These are phyloP conservation scores for Rosa multiflora DNA, from an alignment of 306 rosid species.

Conservation along the genomic window DNA sequence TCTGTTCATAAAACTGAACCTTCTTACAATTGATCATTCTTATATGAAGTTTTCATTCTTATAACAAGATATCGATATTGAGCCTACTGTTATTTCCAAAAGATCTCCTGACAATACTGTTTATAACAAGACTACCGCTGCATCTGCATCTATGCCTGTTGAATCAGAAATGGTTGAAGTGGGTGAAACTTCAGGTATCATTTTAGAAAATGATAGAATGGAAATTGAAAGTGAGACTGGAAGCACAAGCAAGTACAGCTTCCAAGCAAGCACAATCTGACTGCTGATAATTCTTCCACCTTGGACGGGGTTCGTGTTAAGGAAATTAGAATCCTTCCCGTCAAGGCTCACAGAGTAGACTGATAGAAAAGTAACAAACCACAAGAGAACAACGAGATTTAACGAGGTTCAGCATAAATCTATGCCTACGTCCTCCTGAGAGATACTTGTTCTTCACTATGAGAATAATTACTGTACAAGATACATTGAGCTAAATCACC, in stretches of 20 bases:
- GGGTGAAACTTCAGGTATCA: conserved; percentile 25
- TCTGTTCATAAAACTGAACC: no score
- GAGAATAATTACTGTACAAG: no score
- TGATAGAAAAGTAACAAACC: no score
- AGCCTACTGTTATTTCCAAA: conserved; percentile 18
- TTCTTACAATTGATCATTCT: no score
- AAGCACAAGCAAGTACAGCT: background rate
- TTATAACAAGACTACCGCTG: conserved; percentile 7
- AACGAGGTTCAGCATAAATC: no score
- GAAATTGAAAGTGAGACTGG: conserved; percentile 17
- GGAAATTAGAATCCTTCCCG: no score
- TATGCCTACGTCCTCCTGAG: no score
- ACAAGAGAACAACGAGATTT: no score
- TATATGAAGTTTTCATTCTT: no score
- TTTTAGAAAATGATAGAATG: conserved; percentile 23
- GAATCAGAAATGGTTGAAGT: conserved; percentile 26
- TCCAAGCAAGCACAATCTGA: background rate
- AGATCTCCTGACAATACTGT: conserved; percentile 19
- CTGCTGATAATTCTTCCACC: background rate
- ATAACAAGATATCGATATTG: background rate
- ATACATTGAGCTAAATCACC: no score
- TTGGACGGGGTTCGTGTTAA: background rate
- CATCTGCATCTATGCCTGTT: conserved; percentile 24
- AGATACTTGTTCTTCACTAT: no score
- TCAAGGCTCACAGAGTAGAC: no score